Base-by-base conservation (phyloP, 768 basidiomycete genomes). In the Lactarius hengduanensis region DNA sequence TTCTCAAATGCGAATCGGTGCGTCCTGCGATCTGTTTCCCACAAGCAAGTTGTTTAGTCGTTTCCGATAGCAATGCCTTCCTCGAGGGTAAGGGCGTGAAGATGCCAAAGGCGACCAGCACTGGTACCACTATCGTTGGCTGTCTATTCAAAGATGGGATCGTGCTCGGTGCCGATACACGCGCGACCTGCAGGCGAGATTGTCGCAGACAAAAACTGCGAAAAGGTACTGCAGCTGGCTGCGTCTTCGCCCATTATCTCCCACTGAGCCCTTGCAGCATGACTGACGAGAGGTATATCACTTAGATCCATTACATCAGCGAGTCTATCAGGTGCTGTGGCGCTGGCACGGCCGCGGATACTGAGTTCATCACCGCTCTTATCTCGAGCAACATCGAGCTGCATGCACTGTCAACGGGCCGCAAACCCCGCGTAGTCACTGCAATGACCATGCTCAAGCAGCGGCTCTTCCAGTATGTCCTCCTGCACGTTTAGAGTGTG, bases 371-470 rank as follows among this genome's bases (percentile, higher is more conserved):
- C 40, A 98, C 97, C 57, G 94, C 93, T 16, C 84, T 95, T 74
- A 98, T 99, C 74, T 93, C 93, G 2, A 95, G 93, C 47, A 97
- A 97, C 78, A 92, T 99, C 77, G 93, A 95, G 76, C 82, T 99
- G 16, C 96, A 98, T 74, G 84, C 87, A 1, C 84, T 98, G 36
- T 90, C 91, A 20, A 95, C 92, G 36, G 96, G 95, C 28, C 80
- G 96, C 65, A 94, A 92, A 77, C 94, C 96, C 4, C 84, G 89
- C 66, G 94, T 99, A 22, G 94, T 96, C 59, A 97, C 97, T 0
- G 97, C 96, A 6, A 98, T 99, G 96, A 98, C 96, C 4, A 92
- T 98, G 94, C 81, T 98, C 70, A 98, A 98, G 78, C 96, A 96
- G 77, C 91, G 90, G 82, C 88, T 98, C 45, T 97, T 90, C 81